Evolutionary conservation across 306 rosid species (phyloP), one percentile per base, ranked within the genome.

Genomic region (Trifolium subterraneum): DNA sequence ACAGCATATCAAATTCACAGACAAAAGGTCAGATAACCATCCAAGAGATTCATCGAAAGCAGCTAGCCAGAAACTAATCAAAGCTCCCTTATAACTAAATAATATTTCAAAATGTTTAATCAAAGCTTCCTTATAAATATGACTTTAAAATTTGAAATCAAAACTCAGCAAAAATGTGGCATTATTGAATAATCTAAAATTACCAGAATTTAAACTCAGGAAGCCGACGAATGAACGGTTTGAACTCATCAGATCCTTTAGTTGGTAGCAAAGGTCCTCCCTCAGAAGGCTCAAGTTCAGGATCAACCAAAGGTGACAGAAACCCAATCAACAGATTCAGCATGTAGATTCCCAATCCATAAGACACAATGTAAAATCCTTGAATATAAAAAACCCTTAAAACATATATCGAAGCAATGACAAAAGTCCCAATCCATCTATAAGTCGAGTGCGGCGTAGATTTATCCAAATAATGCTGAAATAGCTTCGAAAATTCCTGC

Each of bases 151-250:
- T 39, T 36, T 15, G 16, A 8, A 56, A 64, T 27, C 13, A 47
- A 68, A 74, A 68, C 65, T 64, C 22, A 54, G 16, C 18, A 44
- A 52, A 23, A 52, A 44, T 19, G 65, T 11, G 3, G 16, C 0
- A 6, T 25, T 64, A 62, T n/a, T 19, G 18, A 19, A 31, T 25
- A 73, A 38, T 44, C 38, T 55, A 10, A 81, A 65, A 67, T 87
- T 90, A 92, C 98, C 97, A 92, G 86, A 92, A 92, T 85, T 92
- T 92, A 71, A 92, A 92, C 81, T 92, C 97, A 27, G 97, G 97
- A 81, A 92, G 97, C 6, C 96, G 79, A 48, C 96, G 93, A 66
- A 92, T 90, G 89, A 92, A 92, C 0, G 97, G 96, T 74, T 88
- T 92, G 81, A 89, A 92, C 68, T 92, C 97, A 35, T 92, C 97